Conservation (phyloP, 1,284 basidiomycete genomes). For the Pseudozyma flocculosa region DNA sequence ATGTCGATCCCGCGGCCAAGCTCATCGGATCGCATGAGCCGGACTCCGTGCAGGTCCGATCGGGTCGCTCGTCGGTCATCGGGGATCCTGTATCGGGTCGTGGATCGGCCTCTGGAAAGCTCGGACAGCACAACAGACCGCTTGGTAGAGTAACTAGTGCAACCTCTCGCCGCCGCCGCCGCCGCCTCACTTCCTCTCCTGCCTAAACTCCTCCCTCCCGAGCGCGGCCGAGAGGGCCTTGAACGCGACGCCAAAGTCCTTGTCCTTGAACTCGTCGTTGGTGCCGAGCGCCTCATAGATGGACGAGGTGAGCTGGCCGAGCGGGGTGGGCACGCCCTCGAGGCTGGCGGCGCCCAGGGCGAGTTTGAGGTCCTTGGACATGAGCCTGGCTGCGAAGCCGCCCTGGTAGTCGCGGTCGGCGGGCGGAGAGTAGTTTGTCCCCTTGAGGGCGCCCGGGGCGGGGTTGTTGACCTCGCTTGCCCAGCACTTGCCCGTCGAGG, state of each 20-base stretch:
- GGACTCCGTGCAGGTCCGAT: too few relatives aligned
- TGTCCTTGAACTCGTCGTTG: constrained; percentile 38
- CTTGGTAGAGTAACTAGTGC: too few relatives aligned
- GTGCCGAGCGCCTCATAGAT: constrained; percentile 44
- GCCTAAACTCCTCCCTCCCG: constrained; percentile 33
- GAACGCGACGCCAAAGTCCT: constrained; percentile 48
- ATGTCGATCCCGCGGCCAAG: too few relatives aligned
- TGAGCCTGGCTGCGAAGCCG: constrained; percentile 44
- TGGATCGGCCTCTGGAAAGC: too few relatives aligned
- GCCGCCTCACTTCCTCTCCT: background rate
- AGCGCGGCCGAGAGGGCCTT: constrained; percentile 40
- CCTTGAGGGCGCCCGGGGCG: constrained; percentile 69
- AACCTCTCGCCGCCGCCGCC: too few relatives aligned
- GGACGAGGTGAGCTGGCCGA: constrained; percentile 34
- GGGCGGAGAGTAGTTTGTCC: constrained; percentile 69
- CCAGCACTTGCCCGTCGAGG: constrained; percentile 68
- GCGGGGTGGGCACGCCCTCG: constrained; percentile 41
- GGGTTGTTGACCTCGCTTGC: constrained; percentile 83
- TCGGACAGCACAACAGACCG: too few relatives aligned
- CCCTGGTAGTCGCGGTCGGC: constrained; percentile 78
- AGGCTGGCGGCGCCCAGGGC: constrained; percentile 45
- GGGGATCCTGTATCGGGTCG: too few relatives aligned
- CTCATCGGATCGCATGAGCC: too few relatives aligned
- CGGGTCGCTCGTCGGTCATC: too few relatives aligned
- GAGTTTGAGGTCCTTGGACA: constrained; percentile 46